Base-by-base conservation (phyloP, 1,284 basidiomycete genomes). In the Ganoderma sinense region DNA sequence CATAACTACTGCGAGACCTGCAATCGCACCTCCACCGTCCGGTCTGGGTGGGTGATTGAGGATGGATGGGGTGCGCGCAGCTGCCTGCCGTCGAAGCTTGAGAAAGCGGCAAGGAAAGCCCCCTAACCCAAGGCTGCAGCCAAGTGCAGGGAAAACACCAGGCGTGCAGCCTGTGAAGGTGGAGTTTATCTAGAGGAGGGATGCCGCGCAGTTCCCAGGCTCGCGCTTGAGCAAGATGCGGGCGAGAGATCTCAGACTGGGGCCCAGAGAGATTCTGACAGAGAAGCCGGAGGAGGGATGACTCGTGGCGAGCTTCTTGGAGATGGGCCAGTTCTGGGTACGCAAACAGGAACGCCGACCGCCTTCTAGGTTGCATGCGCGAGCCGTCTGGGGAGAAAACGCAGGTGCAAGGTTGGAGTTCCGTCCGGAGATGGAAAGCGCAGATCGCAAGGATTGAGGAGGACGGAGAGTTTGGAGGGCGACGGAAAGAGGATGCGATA, bases 401-500 rank as follows among this genome's bases (percentile, higher is more conserved):
- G 33, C 69, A 67, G 60, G 48, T 36, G 66, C 36, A 59, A 66
- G 43, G 69, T 51, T 66, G 66, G 62, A 40, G 61, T 69, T 59
- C 66, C 58, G 64, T 48, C 67, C 39, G 36, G 60, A 66, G 64
- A 66, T 65, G 60, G 67, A 40, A 33, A 71, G 65, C 72, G 72
- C 72, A 67, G 72, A 73, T 73, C 72, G 67, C 45, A 39, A 31
- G 64, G 64, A 55, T 39, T 41, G 59, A 56, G 64, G 31, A 31
- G 62, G 18, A 18, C 41, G 56, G 56, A 59, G 56, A 59, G 56
- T 59, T 59, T 33, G 26, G 66, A 62, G 18, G 66, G 60, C 11
- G 67, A 55, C 65, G 63, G 65, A 40, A 48, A 48, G 63, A 53
- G 66, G 66, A 66, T 56, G 72, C 68, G 69, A 73, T 73, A 73